phyloP scores from a whole-genome alignment of 148 eudicot species.

The Rhododendron vialii region DNA sequence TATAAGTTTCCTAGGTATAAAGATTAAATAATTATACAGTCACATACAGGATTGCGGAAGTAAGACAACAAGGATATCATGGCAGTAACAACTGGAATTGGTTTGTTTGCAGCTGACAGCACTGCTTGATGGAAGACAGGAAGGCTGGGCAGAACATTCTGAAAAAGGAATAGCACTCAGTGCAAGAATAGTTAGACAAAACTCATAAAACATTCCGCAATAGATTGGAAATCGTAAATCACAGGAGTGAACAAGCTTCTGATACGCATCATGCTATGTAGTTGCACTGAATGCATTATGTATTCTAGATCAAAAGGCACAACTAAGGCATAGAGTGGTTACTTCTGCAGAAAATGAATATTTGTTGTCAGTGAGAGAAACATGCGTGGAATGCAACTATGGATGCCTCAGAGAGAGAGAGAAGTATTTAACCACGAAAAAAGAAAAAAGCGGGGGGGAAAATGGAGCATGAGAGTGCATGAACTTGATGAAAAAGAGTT shows the following conservation, averaged over 20 bases:
- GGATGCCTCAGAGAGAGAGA: neutral
- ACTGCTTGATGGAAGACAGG: conserved; percentile 67
- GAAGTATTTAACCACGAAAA: too few relatives aligned
- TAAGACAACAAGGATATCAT: conserved; percentile 72
- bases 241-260: neutral
- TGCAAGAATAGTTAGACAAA: neutral
- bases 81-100: conserved; percentile 67
- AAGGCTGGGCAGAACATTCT: conserved; percentile 56
- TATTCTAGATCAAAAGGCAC: neutral
- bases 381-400: neutral
- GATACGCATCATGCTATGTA: neutral
- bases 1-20: neutral
- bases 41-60: conserved; percentile 70
- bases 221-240: neutral
- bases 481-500: neutral
- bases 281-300: neutral
- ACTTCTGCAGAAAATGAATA: neutral
- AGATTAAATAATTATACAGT: neutral
- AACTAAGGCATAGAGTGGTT: neutral
- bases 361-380: neutral
- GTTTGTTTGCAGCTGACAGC: conserved; percentile 64
- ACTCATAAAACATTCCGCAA: neutral
- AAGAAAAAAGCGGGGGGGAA: neutral
- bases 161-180: conserved; percentile 18
- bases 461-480: neutral